Conservation (phyloP, 768 basidiomycete genomes). For the Boletellus sp. region DNA sequence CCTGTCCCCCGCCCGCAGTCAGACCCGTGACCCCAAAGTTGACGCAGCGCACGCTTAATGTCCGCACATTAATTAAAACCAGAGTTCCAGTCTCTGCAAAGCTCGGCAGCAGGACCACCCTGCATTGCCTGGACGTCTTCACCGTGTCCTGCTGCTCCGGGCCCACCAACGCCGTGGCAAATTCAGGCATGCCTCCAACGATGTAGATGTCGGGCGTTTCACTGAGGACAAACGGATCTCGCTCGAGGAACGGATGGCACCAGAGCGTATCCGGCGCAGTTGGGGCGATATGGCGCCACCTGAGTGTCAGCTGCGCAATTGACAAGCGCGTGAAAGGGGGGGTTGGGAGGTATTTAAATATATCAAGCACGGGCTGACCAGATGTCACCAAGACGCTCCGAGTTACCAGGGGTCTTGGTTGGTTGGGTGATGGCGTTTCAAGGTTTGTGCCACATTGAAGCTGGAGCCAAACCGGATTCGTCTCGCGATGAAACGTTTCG, state of each 20-base stretch:
- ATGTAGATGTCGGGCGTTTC: conserved; percentile 88
- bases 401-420: conserved; percentile 25
- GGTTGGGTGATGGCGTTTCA: conserved; percentile 16
- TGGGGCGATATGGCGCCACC: conserved; percentile 96
- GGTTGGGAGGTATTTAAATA: conserved; percentile 85
- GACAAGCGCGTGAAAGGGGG: conserved; percentile 69
- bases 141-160: conserved; percentile 29
- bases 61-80: conserved; percentile 75
- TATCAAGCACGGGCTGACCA: conserved; percentile 92
- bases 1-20: conserved; percentile 18
- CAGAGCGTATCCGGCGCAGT: conserved; percentile 98
- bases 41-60: conserved; percentile 64
- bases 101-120: conserved; percentile 77
- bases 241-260: conserved; percentile 90
- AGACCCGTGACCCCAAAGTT: conserved; percentile 48
- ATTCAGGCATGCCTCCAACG: conserved; percentile 85
- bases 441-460: conserved; percentile 45
- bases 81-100: conserved; percentile 78
- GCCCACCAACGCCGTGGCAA: conserved; percentile 67
- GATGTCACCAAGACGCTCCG: conserved; percentile 78
- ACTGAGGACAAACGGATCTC: conserved; percentile 87
- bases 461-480: conserved; percentile 86
- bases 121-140: conserved; percentile 42
- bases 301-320: conserved; percentile 74
- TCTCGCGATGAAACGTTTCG: conserved; percentile 69